Evolutionary conservation across 805 yeast genomes (phyloP), one percentile per base, ranked within the genome.

Genomic region (Yarrowia sp.): DNA sequence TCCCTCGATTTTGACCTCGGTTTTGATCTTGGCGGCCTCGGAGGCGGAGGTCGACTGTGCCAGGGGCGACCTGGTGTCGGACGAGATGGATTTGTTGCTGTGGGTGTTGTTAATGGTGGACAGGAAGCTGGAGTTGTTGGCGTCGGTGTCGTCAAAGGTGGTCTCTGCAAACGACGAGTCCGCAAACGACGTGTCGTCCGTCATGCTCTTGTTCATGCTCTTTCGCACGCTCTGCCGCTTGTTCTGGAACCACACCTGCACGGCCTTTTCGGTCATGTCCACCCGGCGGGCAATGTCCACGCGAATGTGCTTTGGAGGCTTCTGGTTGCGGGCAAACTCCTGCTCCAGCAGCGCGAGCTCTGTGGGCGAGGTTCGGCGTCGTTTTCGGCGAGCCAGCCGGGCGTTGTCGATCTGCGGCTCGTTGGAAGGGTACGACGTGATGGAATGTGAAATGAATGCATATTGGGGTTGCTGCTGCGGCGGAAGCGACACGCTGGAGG

Each of bases 221-320:
- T 79, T 75, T 12, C 82, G 77, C 71, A 89, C 79, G 45, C 93
- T 84, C 79, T 94, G 98, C 78, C 99, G 86, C 78, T 88, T 90
- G 79, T 95, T 95, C 80, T 95, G 99, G 80, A 95, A 95, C 99
- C 99, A 95, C 71, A 94, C 92, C 80, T 95, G 99, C 43, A 95
- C 97, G 1, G 98, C 97, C 78, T 93, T 92, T 78, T 93, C 98
- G n/a, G 94, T 87, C 98, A 95, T 95, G 73, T 87, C 88, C 49
- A 95, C 96, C 72, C 82, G 85, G 40, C 81, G 78, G 5, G 98
- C 97, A 72, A 95, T 90, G 72, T 88, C 90, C 53, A 86, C 82
- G 73, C 98, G 86, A 75, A 89, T 84, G 55, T 83, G 79, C 77
- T 88, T 89, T 76, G 89, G 89, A 56, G 99, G 99, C 63, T 97